These are phyloP conservation scores for Floccularia luteovirens DNA, from an alignment of 768 basidiomycete species.

Conservation along the genomic window DNA sequence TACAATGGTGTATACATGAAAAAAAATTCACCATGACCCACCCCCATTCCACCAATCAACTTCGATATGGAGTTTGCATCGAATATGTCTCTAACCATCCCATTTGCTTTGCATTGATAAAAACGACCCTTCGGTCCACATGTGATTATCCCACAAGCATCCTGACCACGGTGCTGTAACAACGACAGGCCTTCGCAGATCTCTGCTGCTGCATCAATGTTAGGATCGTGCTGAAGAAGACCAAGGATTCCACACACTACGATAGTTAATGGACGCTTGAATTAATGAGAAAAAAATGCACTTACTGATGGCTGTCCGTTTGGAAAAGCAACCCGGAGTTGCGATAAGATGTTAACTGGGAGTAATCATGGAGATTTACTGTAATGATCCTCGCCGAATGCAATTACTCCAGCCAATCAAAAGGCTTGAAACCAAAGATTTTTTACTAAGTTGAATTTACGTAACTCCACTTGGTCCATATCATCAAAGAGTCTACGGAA, in stretches of 20 bases:
- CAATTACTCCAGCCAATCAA: too few relatives aligned
- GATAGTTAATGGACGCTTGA: slow-evolving; percentile 1
- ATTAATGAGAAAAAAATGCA: too few relatives aligned
- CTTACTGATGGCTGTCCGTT: too few relatives aligned
- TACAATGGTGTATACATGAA: slow-evolving; percentile 5
- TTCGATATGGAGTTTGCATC: slow-evolving; percentile 70
- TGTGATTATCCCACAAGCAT: slow-evolving; percentile 96
- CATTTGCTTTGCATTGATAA: slow-evolving; percentile 98
- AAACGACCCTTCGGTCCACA: slow-evolving; percentile 93
- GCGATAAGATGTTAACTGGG: too few relatives aligned
- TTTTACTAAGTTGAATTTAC: too few relatives aligned
- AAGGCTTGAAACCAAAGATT: too few relatives aligned
- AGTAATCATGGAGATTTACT: too few relatives aligned
- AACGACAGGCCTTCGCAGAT: slow-evolving; percentile 94
- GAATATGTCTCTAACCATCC: slow-evolving; percentile 98
- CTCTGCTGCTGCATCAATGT: slow-evolving; percentile 71
- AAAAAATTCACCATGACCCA: slow-evolving; percentile 77
- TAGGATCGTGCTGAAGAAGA: slow-evolving; percentile 73
- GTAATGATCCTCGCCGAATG: too few relatives aligned
- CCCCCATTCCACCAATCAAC: slow-evolving; percentile 91
- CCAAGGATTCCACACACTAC: slow-evolving; percentile 92
- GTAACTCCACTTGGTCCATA: too few relatives aligned
- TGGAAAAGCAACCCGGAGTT: too few relatives aligned
- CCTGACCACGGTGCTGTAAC: slow-evolving; percentile 95
- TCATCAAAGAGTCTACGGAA: not conserved